Evolutionary conservation across 345 rosid genomes (phyloP).

Genomic region (Pistacia atlantica): DNA sequence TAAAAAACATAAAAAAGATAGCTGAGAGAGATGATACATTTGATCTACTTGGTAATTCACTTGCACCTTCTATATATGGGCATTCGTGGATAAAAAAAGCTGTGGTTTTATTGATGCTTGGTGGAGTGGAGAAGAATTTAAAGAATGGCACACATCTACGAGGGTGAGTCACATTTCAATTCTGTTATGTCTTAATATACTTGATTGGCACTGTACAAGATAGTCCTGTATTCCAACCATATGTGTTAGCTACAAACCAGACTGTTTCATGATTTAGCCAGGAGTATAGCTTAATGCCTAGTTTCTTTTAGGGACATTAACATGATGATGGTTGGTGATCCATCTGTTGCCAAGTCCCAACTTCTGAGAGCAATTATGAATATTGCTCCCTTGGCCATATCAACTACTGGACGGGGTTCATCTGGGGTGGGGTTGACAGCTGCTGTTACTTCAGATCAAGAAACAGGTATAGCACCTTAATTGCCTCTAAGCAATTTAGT

Average conservation of each 20-base stretch:
- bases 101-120: slow-evolving; percentile 85
- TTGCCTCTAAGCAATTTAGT: not conserved
- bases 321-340: slow-evolving; percentile 99
- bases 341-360: slow-evolving; percentile 99
- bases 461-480: slow-evolving; percentile 65
- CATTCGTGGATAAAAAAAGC: slow-evolving; percentile 99
- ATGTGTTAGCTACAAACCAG: not conserved
- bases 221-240: not conserved
- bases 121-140: slow-evolving; percentile 95
- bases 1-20: slow-evolving; percentile 82
- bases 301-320: slow-evolving; percentile 75
- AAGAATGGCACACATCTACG: slow-evolving; percentile 95
- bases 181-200: not conserved
- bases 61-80: slow-evolving; percentile 96
- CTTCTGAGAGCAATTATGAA: slow-evolving; percentile 95
- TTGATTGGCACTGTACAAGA: not conserved
- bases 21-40: slow-evolving; percentile 86
- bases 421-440: slow-evolving; percentile 99
- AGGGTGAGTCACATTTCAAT: slow-evolving; percentile 61
- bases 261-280: not conserved
- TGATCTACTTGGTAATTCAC: slow-evolving; percentile 87
- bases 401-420: slow-evolving; percentile 99
- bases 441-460: slow-evolving; percentile 99
- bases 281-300: not conserved
- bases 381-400: slow-evolving; percentile 98